These are phyloP conservation scores for Hypoxylon sp. DNA, from an alignment of 2,329 filamentous ascomycete species.

Conservation along the genomic window DNA sequence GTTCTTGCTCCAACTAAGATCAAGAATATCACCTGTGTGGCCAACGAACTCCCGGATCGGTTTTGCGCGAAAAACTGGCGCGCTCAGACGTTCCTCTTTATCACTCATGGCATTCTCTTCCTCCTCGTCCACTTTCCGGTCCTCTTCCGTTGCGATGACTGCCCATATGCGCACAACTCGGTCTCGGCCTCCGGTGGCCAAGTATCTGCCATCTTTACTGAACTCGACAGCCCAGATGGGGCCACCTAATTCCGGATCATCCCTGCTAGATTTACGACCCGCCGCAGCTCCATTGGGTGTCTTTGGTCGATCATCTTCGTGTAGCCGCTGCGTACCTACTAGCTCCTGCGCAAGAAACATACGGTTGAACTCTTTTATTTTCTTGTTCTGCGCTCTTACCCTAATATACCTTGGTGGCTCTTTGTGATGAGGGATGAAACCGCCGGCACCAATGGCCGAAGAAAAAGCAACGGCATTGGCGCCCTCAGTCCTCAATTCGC, in stretches of 20 bases:
- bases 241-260: constrained; percentile 65
- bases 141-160: constrained; percentile 85
- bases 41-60: constrained; percentile 85
- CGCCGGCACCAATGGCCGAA: constrained; percentile 77
- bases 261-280: constrained; percentile 53
- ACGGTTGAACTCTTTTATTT: constrained; percentile 83
- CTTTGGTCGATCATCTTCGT: constrained; percentile 49
- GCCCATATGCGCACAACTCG: constrained; percentile 88
- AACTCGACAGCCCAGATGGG: constrained; percentile 96
- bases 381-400: constrained; percentile 85
- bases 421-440: constrained; percentile 89
- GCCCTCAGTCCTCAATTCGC: constrained; percentile 79
- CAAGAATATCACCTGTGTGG: constrained; percentile 88
- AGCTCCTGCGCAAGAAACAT: constrained; percentile 95
- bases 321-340: constrained; percentile 67
- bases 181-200: constrained; percentile 94
- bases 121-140: constrained; percentile 80
- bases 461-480: constrained; percentile 88
- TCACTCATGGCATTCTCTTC: constrained; percentile 69
- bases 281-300: constrained; percentile 49
- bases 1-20: constrained; percentile 99
- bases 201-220: constrained; percentile 89
- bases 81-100: constrained; percentile 78
- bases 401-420: constrained; percentile 93
- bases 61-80: constrained; percentile 88